A percentile compares a stretch with the other conserved stretches of the same genome.
These are phyloP conservation scores for Aspergillus sp. DNA, from an alignment of 2,329 filamentous ascomycete species.

Conservation along the genomic window DNA sequence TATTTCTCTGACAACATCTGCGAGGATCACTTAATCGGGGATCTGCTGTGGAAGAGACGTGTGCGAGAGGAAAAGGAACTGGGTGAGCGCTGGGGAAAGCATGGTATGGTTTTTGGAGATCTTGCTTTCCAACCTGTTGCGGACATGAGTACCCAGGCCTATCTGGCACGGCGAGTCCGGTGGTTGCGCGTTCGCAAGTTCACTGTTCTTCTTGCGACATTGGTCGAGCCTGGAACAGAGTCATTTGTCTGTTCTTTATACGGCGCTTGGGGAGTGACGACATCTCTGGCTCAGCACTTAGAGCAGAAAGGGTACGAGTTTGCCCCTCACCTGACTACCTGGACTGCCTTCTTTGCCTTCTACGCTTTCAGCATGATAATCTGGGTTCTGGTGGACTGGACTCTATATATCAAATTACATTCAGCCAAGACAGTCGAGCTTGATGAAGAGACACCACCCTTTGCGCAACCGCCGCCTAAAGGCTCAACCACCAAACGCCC, in stretches of 20 bases:
- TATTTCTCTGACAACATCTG: conserved; percentile 96
- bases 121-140: conserved; percentile 86
- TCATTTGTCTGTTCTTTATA: conserved; percentile 78
- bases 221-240: conserved; percentile 91
- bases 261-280: conserved; percentile 73
- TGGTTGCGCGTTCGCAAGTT: conserved; percentile 95
- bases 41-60: conserved; percentile 70
- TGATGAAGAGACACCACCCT: conserved; percentile 69
- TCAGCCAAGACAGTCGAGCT: conserved; percentile 65
- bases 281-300: conserved; percentile 57
- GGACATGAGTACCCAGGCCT: conserved; percentile 70
- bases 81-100: conserved; percentile 59
- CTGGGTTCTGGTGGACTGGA: conserved; percentile 75
- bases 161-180: conserved; percentile 73
- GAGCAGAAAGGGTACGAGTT: conserved; percentile 29
- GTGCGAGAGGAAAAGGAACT: conserved; percentile 31
- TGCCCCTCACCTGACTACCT: conserved; percentile 58
- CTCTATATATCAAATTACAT: conserved; percentile 69
- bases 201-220: conserved; percentile 80
- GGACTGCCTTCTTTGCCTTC: conserved; percentile 58
- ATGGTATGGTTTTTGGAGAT: conserved; percentile 79
- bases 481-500: conserved; percentile 46
- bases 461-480: conserved; percentile 53
- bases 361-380: conserved; percentile 62
- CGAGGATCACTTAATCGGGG: conserved; percentile 93